phyloP scores from a whole-genome alignment of 1,284 basidiomycete genomes.

The Cystobasidiaceae sp. region DNA sequence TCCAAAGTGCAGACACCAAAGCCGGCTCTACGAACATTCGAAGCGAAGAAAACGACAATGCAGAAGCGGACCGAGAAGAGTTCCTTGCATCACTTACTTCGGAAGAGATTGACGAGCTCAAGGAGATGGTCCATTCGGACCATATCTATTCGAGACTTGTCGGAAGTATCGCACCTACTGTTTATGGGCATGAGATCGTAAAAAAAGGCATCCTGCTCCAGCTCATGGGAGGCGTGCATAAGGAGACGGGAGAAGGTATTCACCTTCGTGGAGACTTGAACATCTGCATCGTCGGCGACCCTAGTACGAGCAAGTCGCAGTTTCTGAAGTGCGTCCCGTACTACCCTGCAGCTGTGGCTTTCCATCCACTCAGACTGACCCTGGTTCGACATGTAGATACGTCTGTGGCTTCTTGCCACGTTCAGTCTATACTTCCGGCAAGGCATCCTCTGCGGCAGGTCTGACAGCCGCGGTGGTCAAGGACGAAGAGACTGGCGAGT shows the following conservation, averaged over 20 bases:
- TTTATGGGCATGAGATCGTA: conserved; percentile 94
- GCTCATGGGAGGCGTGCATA: conserved; percentile 99
- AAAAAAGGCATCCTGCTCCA: conserved; percentile 98
- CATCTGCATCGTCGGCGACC: conserved; percentile 97
- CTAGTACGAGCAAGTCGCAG: conserved; percentile 94
- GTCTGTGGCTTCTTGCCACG: conserved; percentile 98
- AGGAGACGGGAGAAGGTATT: conserved; percentile 93
- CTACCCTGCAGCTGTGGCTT: neutral
- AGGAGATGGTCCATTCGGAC: conserved; percentile 84
- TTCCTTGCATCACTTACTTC: conserved; percentile 85
- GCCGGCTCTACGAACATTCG: conserved; percentile 73
- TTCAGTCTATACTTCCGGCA: conserved; percentile 97
- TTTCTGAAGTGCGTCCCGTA: conserved; percentile 76
- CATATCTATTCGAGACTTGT: conserved; percentile 93
- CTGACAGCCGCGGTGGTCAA: conserved; percentile 96
- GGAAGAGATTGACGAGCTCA: conserved; percentile 90
- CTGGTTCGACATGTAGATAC: too few species aligned
- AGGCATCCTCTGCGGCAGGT: conserved; percentile 97
- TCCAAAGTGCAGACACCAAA: conserved; percentile 77
- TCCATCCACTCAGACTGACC: conserved; percentile 24
- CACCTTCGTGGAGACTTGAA: conserved; percentile 96
- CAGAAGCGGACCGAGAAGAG: conserved; percentile 53
- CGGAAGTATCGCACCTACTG: conserved; percentile 92
- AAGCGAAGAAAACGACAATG: conserved; percentile 66
- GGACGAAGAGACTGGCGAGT: conserved; percentile 98